Base-by-base conservation (phyloP, 371 early-diverging fungal species). In the Lichtheimia ornata region DNA sequence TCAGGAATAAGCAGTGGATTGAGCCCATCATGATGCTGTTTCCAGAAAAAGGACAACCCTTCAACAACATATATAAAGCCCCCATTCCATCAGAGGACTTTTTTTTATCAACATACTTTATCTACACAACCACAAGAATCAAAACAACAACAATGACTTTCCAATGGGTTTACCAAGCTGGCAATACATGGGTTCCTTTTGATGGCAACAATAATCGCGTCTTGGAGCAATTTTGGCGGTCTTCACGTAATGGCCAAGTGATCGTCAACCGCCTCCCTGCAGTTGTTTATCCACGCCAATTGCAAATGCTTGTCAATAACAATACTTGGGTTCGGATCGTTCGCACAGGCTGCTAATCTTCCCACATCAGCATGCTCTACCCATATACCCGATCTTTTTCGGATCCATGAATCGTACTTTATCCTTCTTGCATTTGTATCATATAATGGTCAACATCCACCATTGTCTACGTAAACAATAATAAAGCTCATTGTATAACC, bases 81-180 rank as follows among this genome's bases (percentile, higher is more conserved):
- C 11, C 11, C 35, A 2, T 35, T 35, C 11, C 11, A 11, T 35
- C 35, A 35, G 4, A 1, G 1, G 28, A 11, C 35, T 11, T 35
- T 6, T 35, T 35, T 6, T 4, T 11, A 35, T 35, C 35, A 35
- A 35, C 35, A 35, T 9, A 6, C 4, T 35, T 0, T 9, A 9
- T 35, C 35, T 35, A 9, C 2, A 35, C 35, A 35, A 28, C 6
- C 2, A 5, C 25, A 4, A 50, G 4, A 24, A 50, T 1, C 18
- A 9, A n/a, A 50, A 50, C 22, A 50, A 50, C 22, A 50, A 52
- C 22, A 53, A 53, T 53, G 53, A n/a, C 57, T 24, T 5, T 15
- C 9, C 56, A 43, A 22, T 56, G 56, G 56, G 56, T 43, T 11
- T 56, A 56, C 22, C 44, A 56, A 56, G 41, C 56, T 15, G 56